Evolutionary conservation across 2,329 filamentous ascomycete genomes (phyloP).

Genomic region (Ophiosphaerella herpotricha): DNA sequence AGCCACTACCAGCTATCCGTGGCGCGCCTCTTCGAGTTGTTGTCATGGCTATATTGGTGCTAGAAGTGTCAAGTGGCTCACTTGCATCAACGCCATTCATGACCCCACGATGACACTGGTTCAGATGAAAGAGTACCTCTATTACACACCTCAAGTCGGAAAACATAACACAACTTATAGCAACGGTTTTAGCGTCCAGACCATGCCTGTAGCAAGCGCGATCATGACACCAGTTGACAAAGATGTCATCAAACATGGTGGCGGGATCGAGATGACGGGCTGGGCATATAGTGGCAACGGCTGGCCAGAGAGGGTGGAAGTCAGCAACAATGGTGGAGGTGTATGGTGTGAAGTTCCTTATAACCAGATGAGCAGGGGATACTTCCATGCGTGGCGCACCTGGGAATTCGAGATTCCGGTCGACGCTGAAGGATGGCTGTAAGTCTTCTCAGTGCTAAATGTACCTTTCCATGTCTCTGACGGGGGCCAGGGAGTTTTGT

Average conservation of each 20-base stretch:
- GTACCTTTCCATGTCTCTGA: background rate
- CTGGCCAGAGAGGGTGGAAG: constrained; percentile 64
- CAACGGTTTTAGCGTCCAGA: constrained; percentile 69
- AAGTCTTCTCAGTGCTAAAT: background rate
- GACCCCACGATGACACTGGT: constrained; percentile 63
- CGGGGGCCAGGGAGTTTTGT: constrained; percentile 41
- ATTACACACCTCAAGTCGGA: constrained; percentile 70
- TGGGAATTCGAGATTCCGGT: constrained; percentile 68
- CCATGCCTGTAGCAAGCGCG: constrained; percentile 71
- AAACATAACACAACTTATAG: constrained; percentile 67
- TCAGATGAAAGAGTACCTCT: constrained; percentile 68
- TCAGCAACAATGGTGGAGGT: constrained; percentile 66
- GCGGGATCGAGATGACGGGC: constrained; percentile 59
- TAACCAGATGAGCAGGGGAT: constrained; percentile 65
- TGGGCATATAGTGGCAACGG: constrained; percentile 53
- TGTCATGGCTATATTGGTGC: constrained; percentile 70
- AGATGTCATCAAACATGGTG: constrained; percentile 65
- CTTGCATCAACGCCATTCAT: constrained; percentile 64
- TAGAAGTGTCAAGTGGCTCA: constrained; percentile 64
- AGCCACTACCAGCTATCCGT: constrained; percentile 67
- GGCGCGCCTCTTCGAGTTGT: constrained; percentile 67
- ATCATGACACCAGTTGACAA: constrained; percentile 68
- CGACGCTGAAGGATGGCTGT: constrained; percentile 53
- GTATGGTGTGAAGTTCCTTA: constrained; percentile 67
- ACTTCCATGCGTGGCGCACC: constrained; percentile 66